Conservation (phyloP, 805 yeast species). For the Teunomyces stri region DNA sequence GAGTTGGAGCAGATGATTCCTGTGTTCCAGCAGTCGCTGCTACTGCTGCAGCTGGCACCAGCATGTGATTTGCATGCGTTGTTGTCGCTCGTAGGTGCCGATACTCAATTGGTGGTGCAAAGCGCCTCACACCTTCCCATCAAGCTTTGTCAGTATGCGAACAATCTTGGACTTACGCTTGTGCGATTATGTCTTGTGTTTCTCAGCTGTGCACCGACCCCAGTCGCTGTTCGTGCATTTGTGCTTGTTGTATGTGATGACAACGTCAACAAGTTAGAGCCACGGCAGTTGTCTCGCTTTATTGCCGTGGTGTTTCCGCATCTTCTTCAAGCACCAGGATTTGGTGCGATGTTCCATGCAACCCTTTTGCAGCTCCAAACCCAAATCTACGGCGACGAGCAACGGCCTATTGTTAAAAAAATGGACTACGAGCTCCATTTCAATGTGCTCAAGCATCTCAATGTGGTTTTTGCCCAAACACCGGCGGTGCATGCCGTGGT, state of each 20-base stretch:
- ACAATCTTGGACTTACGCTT: constrained; percentile 13
- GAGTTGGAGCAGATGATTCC: constrained; percentile 5
- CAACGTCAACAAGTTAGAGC: constrained; percentile 21
- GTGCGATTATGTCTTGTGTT: constrained; percentile 18
- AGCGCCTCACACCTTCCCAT: constrained; percentile 8
- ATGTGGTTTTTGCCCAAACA: constrained; percentile 5
- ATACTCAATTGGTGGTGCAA: background rate
- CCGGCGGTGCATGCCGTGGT: background rate
- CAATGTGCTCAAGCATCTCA: constrained; percentile 16
- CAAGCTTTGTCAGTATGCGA: constrained; percentile 22
- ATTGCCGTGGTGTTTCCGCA: constrained; percentile 16
- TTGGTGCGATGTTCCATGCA: background rate
- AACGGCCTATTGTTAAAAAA: constrained; percentile 1
- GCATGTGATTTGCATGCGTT: background rate
- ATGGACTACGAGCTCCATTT: constrained; percentile 21
- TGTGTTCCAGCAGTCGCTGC: background rate
- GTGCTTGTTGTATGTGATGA: constrained; percentile 25
- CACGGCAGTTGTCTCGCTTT: constrained; percentile 12
- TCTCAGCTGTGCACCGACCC: constrained; percentile 7
- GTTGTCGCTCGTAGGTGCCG: background rate
- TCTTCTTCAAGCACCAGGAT: background rate
- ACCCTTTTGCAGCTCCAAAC: constrained; percentile 5
- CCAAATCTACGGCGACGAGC: constrained; percentile 7
- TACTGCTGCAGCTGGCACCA: background rate
- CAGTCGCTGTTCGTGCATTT: constrained; percentile 7